Evolutionary conservation across 805 yeast species (phyloP).

Genomic region (Wickerhamiella sergipiensis): DNA sequence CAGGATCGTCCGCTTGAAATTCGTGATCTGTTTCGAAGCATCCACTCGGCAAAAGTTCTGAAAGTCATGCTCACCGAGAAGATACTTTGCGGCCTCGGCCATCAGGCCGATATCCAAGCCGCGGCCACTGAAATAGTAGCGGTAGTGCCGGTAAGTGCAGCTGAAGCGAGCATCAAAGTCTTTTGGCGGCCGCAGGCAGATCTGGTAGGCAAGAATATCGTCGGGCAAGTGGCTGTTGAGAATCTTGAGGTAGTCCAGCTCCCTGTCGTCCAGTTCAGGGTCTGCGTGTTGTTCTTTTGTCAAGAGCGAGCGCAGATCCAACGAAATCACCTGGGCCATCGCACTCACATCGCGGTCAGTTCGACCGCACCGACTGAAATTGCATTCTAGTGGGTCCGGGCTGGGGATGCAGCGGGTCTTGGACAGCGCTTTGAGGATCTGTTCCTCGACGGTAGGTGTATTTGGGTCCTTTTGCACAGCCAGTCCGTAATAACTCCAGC

Average conservation of each 20-base stretch:
- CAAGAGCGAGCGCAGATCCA: conserved; percentile 59
- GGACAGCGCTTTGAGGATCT: conserved; percentile 55
- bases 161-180: conserved; percentile 88
- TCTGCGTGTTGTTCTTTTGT: conserved; percentile 46
- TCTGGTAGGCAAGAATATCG: conserved; percentile 71
- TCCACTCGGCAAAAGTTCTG: conserved; percentile 90
- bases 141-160: conserved; percentile 74
- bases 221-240: conserved; percentile 66
- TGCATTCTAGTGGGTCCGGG: conserved; percentile 44
- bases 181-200: conserved; percentile 69
- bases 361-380: conserved; percentile 84
- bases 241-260: conserved; percentile 61
- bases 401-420: conserved; percentile 49
- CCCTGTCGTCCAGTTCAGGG: conserved; percentile 44
- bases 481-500: conserved; percentile 90
- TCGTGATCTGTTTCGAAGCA: conserved; percentile 82
- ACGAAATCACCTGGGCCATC: conserved; percentile 81
- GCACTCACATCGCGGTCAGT: conserved; percentile 98
- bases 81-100: conserved; percentile 50
- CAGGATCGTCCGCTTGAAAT: conserved; percentile 52
- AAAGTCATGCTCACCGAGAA: conserved; percentile 74
- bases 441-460: conserved; percentile 76
- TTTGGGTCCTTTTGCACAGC: conserved; percentile 69
- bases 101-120: conserved; percentile 51
- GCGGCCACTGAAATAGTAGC: conserved; percentile 45